Evolutionary conservation across 805 yeast genomes (phyloP).

Genomic region (Starmerella powellii): DNA sequence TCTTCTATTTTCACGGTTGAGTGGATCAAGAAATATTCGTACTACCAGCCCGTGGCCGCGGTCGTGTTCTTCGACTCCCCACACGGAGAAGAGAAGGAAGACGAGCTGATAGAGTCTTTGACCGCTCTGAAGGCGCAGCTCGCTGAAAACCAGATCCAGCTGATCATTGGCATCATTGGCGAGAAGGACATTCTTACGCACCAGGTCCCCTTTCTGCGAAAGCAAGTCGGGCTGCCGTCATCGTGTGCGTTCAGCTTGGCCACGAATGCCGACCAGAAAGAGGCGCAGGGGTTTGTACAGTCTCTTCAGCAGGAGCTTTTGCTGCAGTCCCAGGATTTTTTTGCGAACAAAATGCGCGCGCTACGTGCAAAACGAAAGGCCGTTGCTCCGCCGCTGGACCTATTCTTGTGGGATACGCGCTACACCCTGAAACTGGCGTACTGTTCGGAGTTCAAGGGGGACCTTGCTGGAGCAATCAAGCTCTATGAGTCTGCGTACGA

Average conservation of each 20-base stretch:
- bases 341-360: slow-evolving; percentile 14
- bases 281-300: slow-evolving; percentile 33
- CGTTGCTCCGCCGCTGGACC: slow-evolving; percentile 17
- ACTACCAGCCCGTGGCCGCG: slow-evolving; percentile 38
- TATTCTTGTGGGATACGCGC: slow-evolving; percentile 38
- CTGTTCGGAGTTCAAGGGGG: slow-evolving; percentile 39
- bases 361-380: slow-evolving; percentile 19
- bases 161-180: slow-evolving; percentile 31
- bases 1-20: slow-evolving; percentile 35
- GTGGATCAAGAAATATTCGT: slow-evolving; percentile 45
- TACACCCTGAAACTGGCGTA: slow-evolving; percentile 42
- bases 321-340: slow-evolving; percentile 37
- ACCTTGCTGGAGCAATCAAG: slow-evolving; percentile 39
- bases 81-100: slow-evolving; percentile 23
- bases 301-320: slow-evolving; percentile 32
- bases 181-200: slow-evolving; percentile 25
- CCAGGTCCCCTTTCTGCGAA: slow-evolving; percentile 30
- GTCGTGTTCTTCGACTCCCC: slow-evolving; percentile 36
- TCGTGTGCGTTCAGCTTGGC: slow-evolving; percentile 37
- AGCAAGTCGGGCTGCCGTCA: slow-evolving; percentile 34
- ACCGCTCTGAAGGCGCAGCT: slow-evolving; percentile 28
- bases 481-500: slow-evolving; percentile 45
- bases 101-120: slow-evolving; percentile 22
- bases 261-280: slow-evolving; percentile 32
- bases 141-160: slow-evolving; percentile 26